Evolutionary conservation across 331 rosid species (phyloP).

Genomic region (Quercus lobata): DNA sequence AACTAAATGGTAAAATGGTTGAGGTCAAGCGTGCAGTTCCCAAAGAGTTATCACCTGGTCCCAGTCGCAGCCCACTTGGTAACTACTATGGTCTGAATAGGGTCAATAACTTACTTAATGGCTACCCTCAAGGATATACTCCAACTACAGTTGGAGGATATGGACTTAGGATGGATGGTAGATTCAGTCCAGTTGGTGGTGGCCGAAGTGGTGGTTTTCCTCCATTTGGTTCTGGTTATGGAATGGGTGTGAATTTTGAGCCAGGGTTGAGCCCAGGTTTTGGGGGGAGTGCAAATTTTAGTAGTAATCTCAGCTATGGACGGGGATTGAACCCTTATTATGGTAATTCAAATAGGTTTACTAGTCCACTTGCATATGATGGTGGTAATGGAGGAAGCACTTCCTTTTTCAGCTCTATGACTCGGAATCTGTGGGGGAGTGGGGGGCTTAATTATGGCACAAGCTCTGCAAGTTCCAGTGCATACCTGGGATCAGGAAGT

Average conservation of each 20-base stretch:
- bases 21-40: conserved; percentile 97
- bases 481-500: conserved; percentile 65
- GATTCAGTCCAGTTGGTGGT: conserved; percentile 67
- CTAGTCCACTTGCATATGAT: conserved; percentile 59
- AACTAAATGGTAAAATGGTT: conserved; percentile 84
- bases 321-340: conserved; percentile 72
- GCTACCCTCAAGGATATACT: conserved; percentile 73
- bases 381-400: conserved; percentile 69
- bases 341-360: conserved; percentile 64
- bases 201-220: conserved; percentile 72
- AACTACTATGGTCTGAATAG: conserved; percentile 66
- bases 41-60: conserved; percentile 79
- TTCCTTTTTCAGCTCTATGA: conserved; percentile 72
- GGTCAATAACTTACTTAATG: conserved; percentile 70
- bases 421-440: conserved; percentile 77
- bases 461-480: conserved; percentile 53
- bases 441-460: conserved; percentile 64
- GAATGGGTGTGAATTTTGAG: conserved; percentile 70
- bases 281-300: conserved; percentile 67
- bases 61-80: conserved; percentile 67
- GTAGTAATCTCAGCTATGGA: conserved; percentile 59
- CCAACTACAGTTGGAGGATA: conserved; percentile 67
- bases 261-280: conserved; percentile 67
- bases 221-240: conserved; percentile 77
- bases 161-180: conserved; percentile 68